phyloP scores from a whole-genome alignment of 495 filamentous ascomycete species.

The Sphaerosporella brunnea region DNA sequence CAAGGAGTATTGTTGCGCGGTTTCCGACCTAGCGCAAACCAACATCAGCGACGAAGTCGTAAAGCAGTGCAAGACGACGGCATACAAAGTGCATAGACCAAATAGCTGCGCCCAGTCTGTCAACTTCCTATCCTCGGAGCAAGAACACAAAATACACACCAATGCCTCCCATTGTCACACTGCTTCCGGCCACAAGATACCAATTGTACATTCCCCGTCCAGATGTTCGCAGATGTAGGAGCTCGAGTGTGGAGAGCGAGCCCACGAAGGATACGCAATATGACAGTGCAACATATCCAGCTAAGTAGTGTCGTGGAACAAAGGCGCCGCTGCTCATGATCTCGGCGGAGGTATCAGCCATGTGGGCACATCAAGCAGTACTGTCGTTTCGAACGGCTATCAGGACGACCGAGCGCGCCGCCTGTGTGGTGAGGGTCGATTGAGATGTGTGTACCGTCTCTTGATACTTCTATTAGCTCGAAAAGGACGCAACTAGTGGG shows the following conservation, averaged over 20 bases:
- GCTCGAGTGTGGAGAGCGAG: constrained; percentile 58
- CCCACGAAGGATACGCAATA: constrained; percentile 65
- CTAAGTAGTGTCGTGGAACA: neutral
- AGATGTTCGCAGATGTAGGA: constrained; percentile 59
- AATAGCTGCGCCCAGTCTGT: constrained; percentile 20
- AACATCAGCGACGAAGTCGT: neutral
- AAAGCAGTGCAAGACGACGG: neutral
- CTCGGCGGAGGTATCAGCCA: neutral
- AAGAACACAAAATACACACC: constrained; percentile 33
- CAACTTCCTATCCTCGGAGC: constrained; percentile 1
- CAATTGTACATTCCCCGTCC: constrained; percentile 51
- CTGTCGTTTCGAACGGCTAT: no score
- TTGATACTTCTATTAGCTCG: no score
- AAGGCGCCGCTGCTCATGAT: neutral
- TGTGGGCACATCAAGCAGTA: neutral
- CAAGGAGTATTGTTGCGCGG: constrained; percentile 50
- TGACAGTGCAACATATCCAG: constrained; percentile 50
- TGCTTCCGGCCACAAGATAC: constrained; percentile 29
- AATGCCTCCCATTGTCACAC: constrained; percentile 35
- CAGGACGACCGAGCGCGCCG: no score
- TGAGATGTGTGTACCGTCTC: no score
- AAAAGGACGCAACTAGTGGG: no score
- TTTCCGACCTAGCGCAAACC: constrained; percentile 42
- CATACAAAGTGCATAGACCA: constrained; percentile 58
- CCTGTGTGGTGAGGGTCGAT: no score